Evolutionary conservation across 164 flowering plant species (phyloP).

Genomic region (Liriodendron chinense): DNA sequence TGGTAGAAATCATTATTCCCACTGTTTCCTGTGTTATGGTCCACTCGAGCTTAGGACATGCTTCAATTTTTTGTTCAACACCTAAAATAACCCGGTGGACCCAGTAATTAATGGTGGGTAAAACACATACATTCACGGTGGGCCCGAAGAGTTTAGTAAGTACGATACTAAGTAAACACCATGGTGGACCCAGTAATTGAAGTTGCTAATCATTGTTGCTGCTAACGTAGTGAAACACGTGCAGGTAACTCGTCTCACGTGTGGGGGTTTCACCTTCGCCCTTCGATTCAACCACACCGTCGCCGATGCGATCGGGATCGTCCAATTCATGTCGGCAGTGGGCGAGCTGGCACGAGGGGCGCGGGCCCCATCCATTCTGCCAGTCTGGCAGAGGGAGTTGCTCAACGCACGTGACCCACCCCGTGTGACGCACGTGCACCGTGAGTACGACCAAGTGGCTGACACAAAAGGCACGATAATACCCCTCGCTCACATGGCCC

Average conservation of each 20-base stretch:
- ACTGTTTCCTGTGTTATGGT: too few species aligned
- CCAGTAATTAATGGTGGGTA: too few species aligned
- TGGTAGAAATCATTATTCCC: too few species aligned
- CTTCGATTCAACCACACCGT: slow-evolving; percentile 35
- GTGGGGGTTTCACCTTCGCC: slow-evolving; percentile 39
- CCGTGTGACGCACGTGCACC: slow-evolving; percentile 14
- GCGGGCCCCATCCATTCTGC: slow-evolving; percentile 21
- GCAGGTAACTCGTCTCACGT: slow-evolving; percentile 49
- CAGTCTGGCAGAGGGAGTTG: slow-evolving; percentile 21
- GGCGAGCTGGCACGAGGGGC: slow-evolving; percentile 30
- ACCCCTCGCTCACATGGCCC: slow-evolving; percentile 16
- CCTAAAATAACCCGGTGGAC: too few species aligned
- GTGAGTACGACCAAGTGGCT: slow-evolving; percentile 14
- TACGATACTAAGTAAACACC: too few species aligned
- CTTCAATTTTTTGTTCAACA: too few species aligned
- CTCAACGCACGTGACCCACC: slow-evolving; percentile 25
- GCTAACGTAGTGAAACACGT: background rate
- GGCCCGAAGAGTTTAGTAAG: too few species aligned
- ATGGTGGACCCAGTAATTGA: too few species aligned
- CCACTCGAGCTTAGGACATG: too few species aligned
- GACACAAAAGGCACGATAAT: slow-evolving; percentile 8
- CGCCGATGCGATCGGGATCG: slow-evolving; percentile 26
- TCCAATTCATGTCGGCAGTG: slow-evolving; percentile 26
- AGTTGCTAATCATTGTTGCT: background rate
- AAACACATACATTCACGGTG: too few species aligned